Evolutionary conservation across 2,329 filamentous ascomycete genomes (phyloP).

Genomic region (Helminthosporium solani): DNA sequence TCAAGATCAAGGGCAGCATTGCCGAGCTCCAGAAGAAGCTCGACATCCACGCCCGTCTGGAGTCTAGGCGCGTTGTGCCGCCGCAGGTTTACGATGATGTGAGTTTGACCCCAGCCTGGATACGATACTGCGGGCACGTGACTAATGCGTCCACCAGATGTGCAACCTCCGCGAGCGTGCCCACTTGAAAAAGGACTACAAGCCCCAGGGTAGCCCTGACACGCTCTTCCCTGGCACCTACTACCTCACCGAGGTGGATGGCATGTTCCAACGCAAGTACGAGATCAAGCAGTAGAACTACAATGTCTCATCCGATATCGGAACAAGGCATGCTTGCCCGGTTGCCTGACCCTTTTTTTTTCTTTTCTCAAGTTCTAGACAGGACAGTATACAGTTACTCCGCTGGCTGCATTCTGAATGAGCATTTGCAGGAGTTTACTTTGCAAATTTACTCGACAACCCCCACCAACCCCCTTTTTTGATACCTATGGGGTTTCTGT

Average conservation of each 20-base stretch:
- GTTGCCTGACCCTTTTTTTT: background rate
- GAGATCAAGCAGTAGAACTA: slow-evolving; percentile 49
- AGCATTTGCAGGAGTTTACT: slow-evolving; percentile 36
- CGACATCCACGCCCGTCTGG: slow-evolving; percentile 49
- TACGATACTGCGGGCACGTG: slow-evolving; percentile 10
- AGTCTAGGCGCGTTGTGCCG: slow-evolving; percentile 47
- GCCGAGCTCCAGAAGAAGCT: slow-evolving; percentile 51
- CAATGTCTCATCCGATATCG: background rate
- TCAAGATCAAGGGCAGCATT: slow-evolving; percentile 50
- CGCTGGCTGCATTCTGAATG: slow-evolving; percentile 4
- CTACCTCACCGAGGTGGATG: slow-evolving; percentile 53
- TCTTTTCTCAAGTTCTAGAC: no score
- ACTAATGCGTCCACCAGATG: slow-evolving; percentile 44
- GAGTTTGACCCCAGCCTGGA: slow-evolving; percentile 14
- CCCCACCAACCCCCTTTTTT: slow-evolving; percentile 16
- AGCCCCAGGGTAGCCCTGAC: slow-evolving; percentile 47
- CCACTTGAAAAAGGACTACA: slow-evolving; percentile 53
- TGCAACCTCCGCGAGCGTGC: slow-evolving; percentile 54
- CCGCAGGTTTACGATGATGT: slow-evolving; percentile 53
- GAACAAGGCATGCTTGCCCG: background rate
- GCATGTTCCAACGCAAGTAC: slow-evolving; percentile 54
- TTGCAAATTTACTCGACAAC: slow-evolving; percentile 33
- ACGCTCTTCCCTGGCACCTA: slow-evolving; percentile 51
- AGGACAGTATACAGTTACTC: background rate
- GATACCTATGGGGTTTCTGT: slow-evolving; percentile 6